Conservation (phyloP, 208 protist genomes). For the Crithidia fasciculata region DNA sequence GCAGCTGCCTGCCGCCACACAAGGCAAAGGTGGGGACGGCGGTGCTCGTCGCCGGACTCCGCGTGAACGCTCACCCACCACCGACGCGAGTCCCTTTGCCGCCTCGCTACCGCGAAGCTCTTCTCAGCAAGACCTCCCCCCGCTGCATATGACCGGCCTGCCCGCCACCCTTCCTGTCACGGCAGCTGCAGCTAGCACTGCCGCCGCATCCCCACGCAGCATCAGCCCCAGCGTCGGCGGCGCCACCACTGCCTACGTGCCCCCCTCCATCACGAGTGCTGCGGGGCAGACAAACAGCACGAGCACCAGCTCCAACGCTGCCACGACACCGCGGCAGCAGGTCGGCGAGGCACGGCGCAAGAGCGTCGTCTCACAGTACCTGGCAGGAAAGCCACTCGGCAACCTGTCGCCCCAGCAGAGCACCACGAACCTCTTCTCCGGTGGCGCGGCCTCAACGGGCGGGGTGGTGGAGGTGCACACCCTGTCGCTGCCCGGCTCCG, state of each 20-base stretch:
- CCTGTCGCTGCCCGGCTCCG: neutral
- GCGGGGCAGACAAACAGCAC: neutral
- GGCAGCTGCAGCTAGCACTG: neutral
- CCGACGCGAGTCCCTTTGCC: neutral
- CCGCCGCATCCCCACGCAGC: neutral
- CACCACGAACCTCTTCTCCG: neutral
- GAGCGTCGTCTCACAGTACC: slow-evolving; percentile 6
- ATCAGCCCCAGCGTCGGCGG: neutral
- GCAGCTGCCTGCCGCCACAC: neutral
- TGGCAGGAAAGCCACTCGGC: neutral
- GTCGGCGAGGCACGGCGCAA: neutral
- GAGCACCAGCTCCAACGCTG: neutral
- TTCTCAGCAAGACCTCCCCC: neutral
- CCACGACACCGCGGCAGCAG: slow-evolving; percentile 1
- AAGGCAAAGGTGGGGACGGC: neutral
- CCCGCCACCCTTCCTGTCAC: neutral
- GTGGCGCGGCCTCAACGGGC: neutral
- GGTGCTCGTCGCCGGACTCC: too few species aligned
- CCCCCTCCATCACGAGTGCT: neutral
- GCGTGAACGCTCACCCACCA: neutral
- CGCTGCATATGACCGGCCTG: neutral
- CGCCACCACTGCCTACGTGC: neutral
- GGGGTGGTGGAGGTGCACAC: slow-evolving; percentile 7
- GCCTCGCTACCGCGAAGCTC: neutral
- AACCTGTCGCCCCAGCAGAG: slow-evolving; percentile 17